Base-by-base conservation (phyloP, 495 filamentous ascomycete genomes). In the Xylaria intraflava region DNA sequence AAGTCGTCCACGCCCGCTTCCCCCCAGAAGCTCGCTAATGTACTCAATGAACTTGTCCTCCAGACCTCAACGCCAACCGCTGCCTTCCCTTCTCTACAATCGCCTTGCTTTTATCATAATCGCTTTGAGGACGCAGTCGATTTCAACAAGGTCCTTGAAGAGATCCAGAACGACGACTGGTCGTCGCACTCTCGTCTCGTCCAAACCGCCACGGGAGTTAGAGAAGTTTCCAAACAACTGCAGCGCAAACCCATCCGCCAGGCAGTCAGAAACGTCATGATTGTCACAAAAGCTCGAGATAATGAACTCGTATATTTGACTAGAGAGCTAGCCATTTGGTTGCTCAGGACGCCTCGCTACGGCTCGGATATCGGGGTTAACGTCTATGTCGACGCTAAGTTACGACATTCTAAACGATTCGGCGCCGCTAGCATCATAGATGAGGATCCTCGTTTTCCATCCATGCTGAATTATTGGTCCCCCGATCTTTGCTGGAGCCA, bases 71-170 rank as follows among this genome's bases (percentile, higher is more conserved):
- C 81, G 0, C 80, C 84, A 8, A 76, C 80, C 24, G 82, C 84
- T 2, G 79, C 85, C 26, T 80, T 88, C 55, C 75, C 80, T 16
- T 74, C 79, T 4, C 72, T 96, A 22, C 85, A 92, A 63, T 94
- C 89, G 33, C 93, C 93, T 0, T 97, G 94, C 70, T 97, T 92
- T 71, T 97, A 96, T 77, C 93, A 98, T 69, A 86, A 91, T 69
- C 81, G 90, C 36, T 97, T 98, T 65, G 93, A 96, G 53, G 89
- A 95, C 65, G 90, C 90, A 7, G 88, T 98, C 56, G 90, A 98
- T 68, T 86, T 96, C 39, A 88, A 94, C 50, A 94, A 86, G 65
- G 90, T 98, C 2, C 77, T 98, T 1, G 93, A 97, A 67, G 93
- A 98, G 72, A 94, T 97, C 42, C 77, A 79, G 62, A 88, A 86